These are phyloP conservation scores for Mimosa bimucronata DNA, from an alignment of 306 rosid genomes.

Conservation along the genomic window DNA sequence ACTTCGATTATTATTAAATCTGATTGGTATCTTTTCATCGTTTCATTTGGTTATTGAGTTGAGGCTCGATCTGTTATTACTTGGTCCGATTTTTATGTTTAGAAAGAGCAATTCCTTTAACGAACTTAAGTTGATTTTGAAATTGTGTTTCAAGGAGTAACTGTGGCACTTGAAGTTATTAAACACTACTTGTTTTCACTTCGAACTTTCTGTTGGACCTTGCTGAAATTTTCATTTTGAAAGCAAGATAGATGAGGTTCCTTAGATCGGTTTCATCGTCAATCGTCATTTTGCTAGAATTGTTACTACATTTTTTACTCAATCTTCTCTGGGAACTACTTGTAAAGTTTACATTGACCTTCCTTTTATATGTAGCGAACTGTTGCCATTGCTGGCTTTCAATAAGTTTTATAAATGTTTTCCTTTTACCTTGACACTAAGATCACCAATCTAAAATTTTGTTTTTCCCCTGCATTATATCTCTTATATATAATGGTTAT, in stretches of 20 bases:
- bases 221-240: neutral
- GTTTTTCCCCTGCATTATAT: neutral
- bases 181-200: neutral
- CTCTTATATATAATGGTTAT: neutral
- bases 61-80: neutral
- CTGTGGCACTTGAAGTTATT: neutral
- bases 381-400: neutral
- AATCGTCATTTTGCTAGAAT: neutral
- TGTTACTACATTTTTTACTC: too few relatives aligned
- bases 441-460: neutral
- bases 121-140: neutral
- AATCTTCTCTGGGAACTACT: constrained; percentile 2
- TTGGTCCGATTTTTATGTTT: neutral
- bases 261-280: neutral
- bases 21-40: constrained; percentile 2
- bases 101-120: neutral
- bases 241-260: constrained; percentile 1
- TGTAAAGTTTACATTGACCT: neutral
- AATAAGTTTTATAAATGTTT: neutral
- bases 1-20: neutral
- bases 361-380: neutral
- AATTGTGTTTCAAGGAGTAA: neutral
- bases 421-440: neutral
- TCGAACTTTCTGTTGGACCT: neutral
- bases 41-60: neutral